Conservation (phyloP, 257 asterid genomes). For the Verbena officinalis region DNA sequence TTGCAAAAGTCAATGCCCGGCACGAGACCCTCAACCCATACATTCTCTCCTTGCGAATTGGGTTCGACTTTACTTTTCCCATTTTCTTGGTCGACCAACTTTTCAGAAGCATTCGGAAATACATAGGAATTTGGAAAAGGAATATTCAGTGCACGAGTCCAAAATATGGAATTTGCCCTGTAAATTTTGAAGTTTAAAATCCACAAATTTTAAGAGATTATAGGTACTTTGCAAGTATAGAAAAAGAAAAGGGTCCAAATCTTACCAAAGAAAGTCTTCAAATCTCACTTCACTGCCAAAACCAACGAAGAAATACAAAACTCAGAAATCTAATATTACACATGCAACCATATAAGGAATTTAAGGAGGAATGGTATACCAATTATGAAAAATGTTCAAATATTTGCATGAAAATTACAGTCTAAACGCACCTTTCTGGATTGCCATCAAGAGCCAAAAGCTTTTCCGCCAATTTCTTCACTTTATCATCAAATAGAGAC, state of each 20-base stretch:
- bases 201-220: neutral
- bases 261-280: slow-evolving; percentile 94
- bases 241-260: slow-evolving; percentile 20
- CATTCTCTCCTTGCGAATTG: slow-evolving; percentile 52
- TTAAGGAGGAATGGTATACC: neutral
- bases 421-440: slow-evolving; percentile 52
- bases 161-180: slow-evolving; percentile 97
- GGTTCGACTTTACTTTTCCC: slow-evolving; percentile 47
- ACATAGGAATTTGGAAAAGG: slow-evolving; percentile 70
- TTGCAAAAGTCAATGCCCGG: slow-evolving; percentile 99
- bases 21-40: slow-evolving; percentile 94
- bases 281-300: slow-evolving; percentile 79
- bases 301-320: slow-evolving; percentile 28
- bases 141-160: slow-evolving; percentile 94
- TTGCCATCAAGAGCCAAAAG: slow-evolving; percentile 70
- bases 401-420: slow-evolving; percentile 1
- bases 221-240: slow-evolving; percentile 7
- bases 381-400: neutral
- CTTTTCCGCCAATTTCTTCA: slow-evolving; percentile 71
- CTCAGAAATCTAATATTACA: slow-evolving; percentile 18
- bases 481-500: slow-evolving; percentile 71
- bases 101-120: slow-evolving; percentile 48
- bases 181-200: slow-evolving; percentile 20
- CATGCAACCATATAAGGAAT: neutral
- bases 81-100: slow-evolving; percentile 39